Evolutionary conservation across 129 eudicot genomes (phyloP).

Genomic region (Ambrosia trifida): DNA sequence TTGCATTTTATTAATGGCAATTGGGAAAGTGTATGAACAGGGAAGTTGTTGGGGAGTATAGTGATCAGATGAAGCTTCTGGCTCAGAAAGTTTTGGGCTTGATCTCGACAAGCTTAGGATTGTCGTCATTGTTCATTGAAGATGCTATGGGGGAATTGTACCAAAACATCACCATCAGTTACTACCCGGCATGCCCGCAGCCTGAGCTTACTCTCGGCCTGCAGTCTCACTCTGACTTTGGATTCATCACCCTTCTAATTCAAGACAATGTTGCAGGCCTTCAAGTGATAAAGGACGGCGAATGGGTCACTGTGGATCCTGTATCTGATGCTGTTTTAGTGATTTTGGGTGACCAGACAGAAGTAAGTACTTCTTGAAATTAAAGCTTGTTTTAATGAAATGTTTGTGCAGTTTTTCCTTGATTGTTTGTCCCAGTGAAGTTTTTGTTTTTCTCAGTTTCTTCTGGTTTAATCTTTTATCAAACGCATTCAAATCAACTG

Average conservation of each 20-base stretch:
- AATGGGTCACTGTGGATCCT: slow-evolving; percentile 77
- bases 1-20: slow-evolving; percentile 25
- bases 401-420: not conserved
- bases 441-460: not conserved
- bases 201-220: slow-evolving; percentile 91
- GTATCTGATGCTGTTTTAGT: slow-evolving; percentile 77
- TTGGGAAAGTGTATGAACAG: slow-evolving; percentile 33
- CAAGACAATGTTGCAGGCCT: slow-evolving; percentile 94
- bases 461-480: not conserved
- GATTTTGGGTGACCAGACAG: slow-evolving; percentile 89
- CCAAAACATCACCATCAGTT: slow-evolving; percentile 88
- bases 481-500: not conserved
- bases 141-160: slow-evolving; percentile 77
- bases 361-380: slow-evolving; percentile 51
- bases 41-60: slow-evolving; percentile 65
- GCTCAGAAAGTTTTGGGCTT: slow-evolving; percentile 65
- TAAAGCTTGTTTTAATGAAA: not conserved
- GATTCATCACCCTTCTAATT: slow-evolving; percentile 84
- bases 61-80: slow-evolving; percentile 65
- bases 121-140: slow-evolving; percentile 54
- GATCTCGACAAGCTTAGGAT: slow-evolving; percentile 74
- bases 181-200: slow-evolving; percentile 92
- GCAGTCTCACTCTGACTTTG: slow-evolving; percentile 93
- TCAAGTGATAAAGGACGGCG: slow-evolving; percentile 65
- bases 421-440: not conserved